Evolutionary conservation across 805 yeast species (phyloP), one percentile per base, ranked within the genome.

Genomic region (Kodamaea kaohsiungensis): DNA sequence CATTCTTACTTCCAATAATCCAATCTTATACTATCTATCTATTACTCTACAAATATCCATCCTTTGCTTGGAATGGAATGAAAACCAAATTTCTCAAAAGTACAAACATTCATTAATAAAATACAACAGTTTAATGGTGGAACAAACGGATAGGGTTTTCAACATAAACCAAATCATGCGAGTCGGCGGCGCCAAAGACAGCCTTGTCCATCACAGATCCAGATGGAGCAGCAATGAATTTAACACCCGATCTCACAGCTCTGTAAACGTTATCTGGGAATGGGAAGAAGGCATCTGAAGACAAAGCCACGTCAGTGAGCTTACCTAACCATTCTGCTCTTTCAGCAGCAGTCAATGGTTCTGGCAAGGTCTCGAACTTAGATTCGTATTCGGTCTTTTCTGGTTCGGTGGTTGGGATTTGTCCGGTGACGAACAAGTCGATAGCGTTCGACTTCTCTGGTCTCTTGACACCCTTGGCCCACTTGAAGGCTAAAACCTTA

Each of bases 201-300:
- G 92, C 96, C 79, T 89, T 87, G 77, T 95, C 99, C 91, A 91
- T 93, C 59, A 95, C 97, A 17, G 97, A 91, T 55, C 99, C 99
- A 49, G 96, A 84, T 55, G 99, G 96, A 51, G 99, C 99, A 66
- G 97, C 96, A 69, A 95, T 82, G 78, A 79, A 95, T 75, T 90
- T 91, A 64, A 92, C 99, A 72, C 99, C 99, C 16, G 96, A 88
- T 80, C 89, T 86, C 51, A 86, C 97, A 60, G 98, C 98, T 74
- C 99, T 86, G 85, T 93, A 91, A 63, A 95, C 97, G 70, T 95
- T 95, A 75, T 95, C 99, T 61, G 98, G 95, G 95, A 95, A 95
- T 76, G 99, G 99, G 96, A 95, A 95, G 85, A 95, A 95, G 27
- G 99, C 99, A 71, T 95, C 99, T 2, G 98, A 91, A 15, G 97